phyloP scores from a whole-genome alignment of 106 monocot species.

The Dendrobium huoshanense region DNA sequence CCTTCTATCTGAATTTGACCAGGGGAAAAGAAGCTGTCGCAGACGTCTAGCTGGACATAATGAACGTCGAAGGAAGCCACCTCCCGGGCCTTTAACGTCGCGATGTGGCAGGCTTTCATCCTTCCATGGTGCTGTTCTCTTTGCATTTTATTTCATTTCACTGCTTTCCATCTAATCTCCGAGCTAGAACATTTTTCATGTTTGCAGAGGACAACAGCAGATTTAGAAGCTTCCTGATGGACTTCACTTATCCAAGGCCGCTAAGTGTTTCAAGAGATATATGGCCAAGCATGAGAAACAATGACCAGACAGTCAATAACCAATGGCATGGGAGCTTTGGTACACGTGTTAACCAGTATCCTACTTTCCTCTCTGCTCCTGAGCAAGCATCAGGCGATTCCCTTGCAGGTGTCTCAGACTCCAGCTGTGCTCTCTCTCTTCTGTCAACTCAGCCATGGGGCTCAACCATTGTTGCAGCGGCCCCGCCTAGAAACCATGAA shows the following conservation, averaged over 20 bases:
- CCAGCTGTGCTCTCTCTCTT: conserved; percentile 99
- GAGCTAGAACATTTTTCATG: not conserved
- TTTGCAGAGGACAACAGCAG: conserved; percentile 29
- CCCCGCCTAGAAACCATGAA: conserved; percentile 16
- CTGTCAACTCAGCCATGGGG: conserved; percentile 87
- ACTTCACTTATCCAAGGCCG: conserved; percentile 38
- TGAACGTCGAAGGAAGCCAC: conserved; percentile 32
- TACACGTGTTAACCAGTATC: conserved; percentile 16
- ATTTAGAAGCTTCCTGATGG: conserved; percentile 51
- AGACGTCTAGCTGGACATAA: conserved; percentile 16
- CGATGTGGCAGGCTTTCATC: conserved; percentile 43
- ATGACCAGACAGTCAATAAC: conserved; percentile 2
- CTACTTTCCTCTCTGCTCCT: conserved; percentile 13
- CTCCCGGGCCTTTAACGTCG: conserved; percentile 41
- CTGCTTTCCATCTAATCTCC: not conserved
- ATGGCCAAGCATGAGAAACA: conserved; percentile 23
- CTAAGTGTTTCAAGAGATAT: conserved; percentile 26
- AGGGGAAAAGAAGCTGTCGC: conserved; percentile 16
- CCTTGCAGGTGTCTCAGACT: conserved; percentile 49
- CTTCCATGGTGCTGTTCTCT: conserved; percentile 34
- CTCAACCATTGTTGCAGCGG: not conserved
- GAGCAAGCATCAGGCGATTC: conserved; percentile 37
- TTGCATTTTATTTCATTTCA: not conserved
- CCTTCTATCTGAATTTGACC: conserved; percentile 16
- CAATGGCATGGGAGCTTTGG: conserved; percentile 32